Percentiles rank a stretch among this genome's conserved stretches.
These are phyloP conservation scores for Schizothecium vesticola DNA, from an alignment of 495 filamentous ascomycete species.

Conservation along the genomic window DNA sequence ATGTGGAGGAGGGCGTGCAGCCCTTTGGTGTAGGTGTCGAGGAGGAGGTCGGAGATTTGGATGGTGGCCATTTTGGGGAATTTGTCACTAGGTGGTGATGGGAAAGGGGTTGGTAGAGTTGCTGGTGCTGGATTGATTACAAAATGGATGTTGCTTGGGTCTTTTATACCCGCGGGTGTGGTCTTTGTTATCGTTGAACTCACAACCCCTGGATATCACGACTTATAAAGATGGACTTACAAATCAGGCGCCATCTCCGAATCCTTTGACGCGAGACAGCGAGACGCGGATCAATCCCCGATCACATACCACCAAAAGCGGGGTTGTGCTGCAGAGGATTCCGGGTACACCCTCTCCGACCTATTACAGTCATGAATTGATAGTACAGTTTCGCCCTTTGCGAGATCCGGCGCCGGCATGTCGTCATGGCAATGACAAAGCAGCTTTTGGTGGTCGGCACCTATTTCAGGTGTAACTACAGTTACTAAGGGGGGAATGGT, in stretches of 20 bases:
- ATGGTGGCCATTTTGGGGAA: slow-evolving; percentile 9
- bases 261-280: not conserved
- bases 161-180: not conserved
- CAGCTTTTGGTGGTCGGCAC: not conserved
- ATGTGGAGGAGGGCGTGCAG: slow-evolving; percentile 24
- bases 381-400: not conserved
- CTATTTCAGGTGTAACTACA: not conserved
- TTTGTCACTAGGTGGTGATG: not conserved
- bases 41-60: slow-evolving; percentile 26
- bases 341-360: not conserved
- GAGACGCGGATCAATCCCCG: not conserved
- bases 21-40: slow-evolving; percentile 25
- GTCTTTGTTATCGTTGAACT: not conserved
- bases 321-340: not conserved
- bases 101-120: not conserved
- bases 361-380: not conserved
- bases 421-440: not conserved
- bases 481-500: not conserved
- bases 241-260: not conserved
- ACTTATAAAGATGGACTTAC: not conserved
- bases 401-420: slow-evolving; percentile 5
- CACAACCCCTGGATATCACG: not conserved
- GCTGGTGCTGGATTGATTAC: not conserved
- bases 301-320: not conserved
- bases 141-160: not conserved